A percentile compares a stretch with the other conserved stretches of the same genome.
phyloP scores from a whole-genome alignment of 495 filamentous ascomycete species.

The Mytilinidion resinicola region DNA sequence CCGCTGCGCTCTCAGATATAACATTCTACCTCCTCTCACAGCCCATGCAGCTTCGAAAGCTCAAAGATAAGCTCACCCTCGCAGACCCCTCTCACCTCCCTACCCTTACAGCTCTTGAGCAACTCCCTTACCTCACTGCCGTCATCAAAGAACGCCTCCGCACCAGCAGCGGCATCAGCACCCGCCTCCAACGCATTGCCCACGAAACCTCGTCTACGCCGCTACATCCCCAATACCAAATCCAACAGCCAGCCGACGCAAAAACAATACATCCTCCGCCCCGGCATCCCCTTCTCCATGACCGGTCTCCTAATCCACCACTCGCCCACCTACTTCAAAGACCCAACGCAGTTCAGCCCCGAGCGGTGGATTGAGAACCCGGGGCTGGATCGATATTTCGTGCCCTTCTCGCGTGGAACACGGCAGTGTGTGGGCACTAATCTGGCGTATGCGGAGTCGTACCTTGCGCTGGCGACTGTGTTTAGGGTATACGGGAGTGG shows the following conservation, averaged over 20 bases:
- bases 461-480: conserved; percentile 20
- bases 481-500: neutral
- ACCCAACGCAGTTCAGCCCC: conserved; percentile 39
- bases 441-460: conserved; percentile 36
- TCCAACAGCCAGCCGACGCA: neutral
- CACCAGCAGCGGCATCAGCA: conserved; percentile 25
- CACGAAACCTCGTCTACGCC: conserved; percentile 36
- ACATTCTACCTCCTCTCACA: neutral
- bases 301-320: conserved; percentile 39
- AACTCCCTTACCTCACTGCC: conserved; percentile 17
- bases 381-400: conserved; percentile 18
- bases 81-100: neutral
- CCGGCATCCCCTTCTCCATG: conserved; percentile 40
- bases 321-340: conserved; percentile 39
- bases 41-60: neutral
- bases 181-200: conserved; percentile 29
- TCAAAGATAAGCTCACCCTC: neutral
- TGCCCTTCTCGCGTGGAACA: conserved; percentile 30
- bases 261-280: neutral
- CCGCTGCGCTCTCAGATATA: conserved; percentile 1
- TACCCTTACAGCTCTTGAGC: neutral
- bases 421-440: conserved; percentile 31
- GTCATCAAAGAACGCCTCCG: conserved; percentile 20
- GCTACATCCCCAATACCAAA: conserved; percentile 7
- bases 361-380: conserved; percentile 39